A percentile compares a stretch with the other conserved stretches of the same genome.
phyloP scores from a whole-genome alignment of 495 filamentous ascomycete genomes.

The Aspergillus affinis region DNA sequence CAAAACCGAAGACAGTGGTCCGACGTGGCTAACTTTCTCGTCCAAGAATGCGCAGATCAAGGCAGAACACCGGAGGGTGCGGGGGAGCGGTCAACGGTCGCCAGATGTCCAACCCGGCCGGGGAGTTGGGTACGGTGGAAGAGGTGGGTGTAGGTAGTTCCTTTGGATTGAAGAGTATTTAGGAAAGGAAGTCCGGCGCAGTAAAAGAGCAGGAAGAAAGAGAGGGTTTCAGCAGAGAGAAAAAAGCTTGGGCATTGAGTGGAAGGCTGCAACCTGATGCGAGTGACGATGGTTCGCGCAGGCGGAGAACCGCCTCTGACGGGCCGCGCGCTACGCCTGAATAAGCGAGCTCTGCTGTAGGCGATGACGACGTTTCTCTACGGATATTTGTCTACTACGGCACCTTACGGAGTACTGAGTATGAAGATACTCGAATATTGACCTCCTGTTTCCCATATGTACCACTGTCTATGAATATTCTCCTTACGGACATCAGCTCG shows the following conservation, averaged over 20 bases:
- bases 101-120: background rate
- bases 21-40: background rate
- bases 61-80: background rate
- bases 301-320: constrained; percentile 22
- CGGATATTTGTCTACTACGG: too few relatives aligned
- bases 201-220: constrained; percentile 5
- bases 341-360: constrained; percentile 12
- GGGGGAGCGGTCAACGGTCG: background rate
- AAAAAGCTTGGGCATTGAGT: constrained; percentile 11
- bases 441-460: too few relatives aligned
- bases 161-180: background rate
- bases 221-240: background rate
- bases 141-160: background rate
- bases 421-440: too few relatives aligned
- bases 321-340: constrained; percentile 14
- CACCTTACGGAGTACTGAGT: too few relatives aligned
- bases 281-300: constrained; percentile 17
- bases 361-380: constrained; percentile 5
- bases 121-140: background rate
- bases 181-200: background rate
- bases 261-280: constrained; percentile 28
- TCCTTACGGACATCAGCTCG: too few relatives aligned
- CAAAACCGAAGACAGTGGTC: background rate
- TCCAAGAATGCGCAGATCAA: background rate
- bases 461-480: too few relatives aligned